Evolutionary conservation across 495 filamentous ascomycete species (phyloP).

Genomic region (Chaetomium tenue): DNA sequence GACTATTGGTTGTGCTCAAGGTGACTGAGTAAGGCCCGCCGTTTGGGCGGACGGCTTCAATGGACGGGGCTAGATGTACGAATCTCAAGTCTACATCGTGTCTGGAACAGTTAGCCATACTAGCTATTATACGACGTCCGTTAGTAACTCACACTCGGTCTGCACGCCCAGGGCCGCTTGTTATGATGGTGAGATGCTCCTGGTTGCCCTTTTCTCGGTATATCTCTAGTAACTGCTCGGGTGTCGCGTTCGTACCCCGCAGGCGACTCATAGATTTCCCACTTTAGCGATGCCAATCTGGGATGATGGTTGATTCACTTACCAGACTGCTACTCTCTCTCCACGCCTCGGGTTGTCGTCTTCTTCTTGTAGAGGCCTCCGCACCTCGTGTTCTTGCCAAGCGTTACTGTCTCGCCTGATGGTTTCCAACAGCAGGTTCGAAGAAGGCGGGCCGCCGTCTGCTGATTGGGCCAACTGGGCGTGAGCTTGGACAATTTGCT

Average conservation of each 20-base stretch:
- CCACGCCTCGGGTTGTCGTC: constrained; percentile 10
- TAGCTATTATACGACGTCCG: neutral
- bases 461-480: neutral
- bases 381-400: neutral
- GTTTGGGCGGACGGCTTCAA: neutral
- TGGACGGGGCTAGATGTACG: neutral
- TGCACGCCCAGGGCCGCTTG: neutral
- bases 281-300: neutral
- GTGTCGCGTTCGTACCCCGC: neutral
- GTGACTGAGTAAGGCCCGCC: neutral
- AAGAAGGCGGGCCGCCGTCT: neutral
- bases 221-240: constrained; percentile 11
- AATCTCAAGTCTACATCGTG: constrained; percentile 8
- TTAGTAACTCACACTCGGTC: neutral
- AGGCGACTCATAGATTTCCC: neutral
- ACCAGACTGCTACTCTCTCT: constrained; percentile 12
- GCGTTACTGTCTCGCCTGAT: neutral
- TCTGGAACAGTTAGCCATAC: neutral
- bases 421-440: neutral
- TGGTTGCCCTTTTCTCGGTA: neutral
- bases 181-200: constrained; percentile 7
- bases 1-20: neutral
- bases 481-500: constrained; percentile 16
- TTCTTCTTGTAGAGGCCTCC: neutral
- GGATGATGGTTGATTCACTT: neutral